Evolutionary conservation across 768 basidiomycete species (phyloP), one percentile per base, ranked within the genome.

Genomic region (Gautieria morchelliformis): DNA sequence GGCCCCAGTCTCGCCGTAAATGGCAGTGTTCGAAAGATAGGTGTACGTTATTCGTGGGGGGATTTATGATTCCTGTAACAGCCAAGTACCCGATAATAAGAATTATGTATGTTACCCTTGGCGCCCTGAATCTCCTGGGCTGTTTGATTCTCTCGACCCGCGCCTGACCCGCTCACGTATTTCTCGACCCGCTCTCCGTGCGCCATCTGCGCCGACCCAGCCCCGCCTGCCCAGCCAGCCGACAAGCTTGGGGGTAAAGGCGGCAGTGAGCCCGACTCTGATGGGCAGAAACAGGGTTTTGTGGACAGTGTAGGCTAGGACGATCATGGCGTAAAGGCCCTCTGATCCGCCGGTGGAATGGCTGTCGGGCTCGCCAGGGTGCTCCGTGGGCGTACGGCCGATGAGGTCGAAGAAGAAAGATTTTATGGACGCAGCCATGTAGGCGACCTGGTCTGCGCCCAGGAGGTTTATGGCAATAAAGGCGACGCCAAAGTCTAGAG

Each of bases 281-380:
- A 99, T 70, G 9, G 96, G 96, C 20, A 98, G 68, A 66, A 97
- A 89, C 1, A 92, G 66, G 0, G 91, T 95, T 74, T 99, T 99
- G 80, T 99, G 96, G 53, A 99, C 82, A 19, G 89, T 87, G 70
- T 94, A 99, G 4, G 96, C 95, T 63, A 98, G 74, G 0, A 91
- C 81, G 27, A 96, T 71, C 83, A 96, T 94, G 27, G 95, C 93
- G 70, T 91, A 94, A 17, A 96, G 73, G 15, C 89, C 84, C 67
- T 89, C 87, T 8, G 83, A 78, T 1, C 84, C 79, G 1, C 69
- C 68, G 45, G 60, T 59, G 53, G 62, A 58, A 37, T 37, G 35
- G 37, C 69, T 67, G 22, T 68, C 62, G 6, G 65, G 62, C 12
- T 72, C 64, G 55, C 63, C 67, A 20, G 87, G 83, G 51, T 80